phyloP scores from a whole-genome alignment of 129 eudicot species.

The Scalesia atractyloides region DNA sequence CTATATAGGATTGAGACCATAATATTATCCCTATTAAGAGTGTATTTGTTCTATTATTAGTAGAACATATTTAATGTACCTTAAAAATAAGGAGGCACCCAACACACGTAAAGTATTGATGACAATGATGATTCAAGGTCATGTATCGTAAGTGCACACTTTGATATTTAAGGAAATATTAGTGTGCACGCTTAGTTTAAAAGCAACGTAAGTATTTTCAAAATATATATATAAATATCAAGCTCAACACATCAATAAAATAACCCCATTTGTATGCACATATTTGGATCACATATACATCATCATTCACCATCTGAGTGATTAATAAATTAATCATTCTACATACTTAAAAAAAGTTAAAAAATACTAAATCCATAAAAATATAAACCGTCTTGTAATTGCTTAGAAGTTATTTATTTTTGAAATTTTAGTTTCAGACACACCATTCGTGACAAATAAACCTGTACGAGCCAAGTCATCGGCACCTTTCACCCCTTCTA shows the following conservation, averaged over 20 bases:
- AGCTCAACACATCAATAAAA: not conserved
- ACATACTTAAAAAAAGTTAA: no score
- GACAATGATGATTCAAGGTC: not conserved
- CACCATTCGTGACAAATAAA: not conserved
- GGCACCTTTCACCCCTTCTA: no score
- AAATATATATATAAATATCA: no score
- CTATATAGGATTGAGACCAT: not conserved
- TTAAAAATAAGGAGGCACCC: not conserved
- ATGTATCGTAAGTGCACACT: not conserved
- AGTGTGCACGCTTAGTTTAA: conserved; percentile 13
- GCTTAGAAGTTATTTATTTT: not conserved
- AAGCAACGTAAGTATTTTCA: conserved; percentile 7
- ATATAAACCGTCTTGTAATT: not conserved
- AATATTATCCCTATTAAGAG: not conserved
- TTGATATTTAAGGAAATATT: conserved; percentile 1
- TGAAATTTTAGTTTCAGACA: not conserved
- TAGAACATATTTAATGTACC: not conserved
- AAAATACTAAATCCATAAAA: not conserved
- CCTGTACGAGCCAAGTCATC: not conserved
- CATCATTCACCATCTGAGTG: not conserved
- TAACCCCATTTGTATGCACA: no score
- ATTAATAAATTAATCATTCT: not conserved
- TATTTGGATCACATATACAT: not conserved
- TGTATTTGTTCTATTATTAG: not conserved
- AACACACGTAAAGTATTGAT: not conserved